These are phyloP conservation scores for Albugo candida DNA, from an alignment of 352 stramenopile genomes.

Conservation along the genomic window DNA sequence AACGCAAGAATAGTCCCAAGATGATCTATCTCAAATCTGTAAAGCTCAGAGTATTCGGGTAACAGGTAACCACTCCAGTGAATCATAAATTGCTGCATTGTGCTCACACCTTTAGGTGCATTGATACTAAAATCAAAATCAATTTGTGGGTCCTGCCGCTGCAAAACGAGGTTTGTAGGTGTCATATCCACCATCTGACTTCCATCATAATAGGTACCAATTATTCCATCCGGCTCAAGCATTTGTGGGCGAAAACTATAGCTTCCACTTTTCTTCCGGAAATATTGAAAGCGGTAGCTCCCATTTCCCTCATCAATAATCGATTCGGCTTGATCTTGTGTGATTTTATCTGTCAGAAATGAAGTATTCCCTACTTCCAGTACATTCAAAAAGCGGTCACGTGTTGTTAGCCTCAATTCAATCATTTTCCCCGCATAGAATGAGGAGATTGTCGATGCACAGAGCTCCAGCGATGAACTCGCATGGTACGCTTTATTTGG, in stretches of 20 bases:
- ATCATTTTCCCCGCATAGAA: conserved; percentile 18
- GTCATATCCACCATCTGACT: conserved; percentile 9
- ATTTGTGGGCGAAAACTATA: conserved; percentile 27
- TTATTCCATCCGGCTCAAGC: conserved; percentile 28
- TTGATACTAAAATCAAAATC: conserved; percentile 27
- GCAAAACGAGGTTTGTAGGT: conserved; percentile 9
- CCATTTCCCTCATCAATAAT: conserved; percentile 17
- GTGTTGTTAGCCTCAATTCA: conserved; percentile 17
- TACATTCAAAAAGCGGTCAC: conserved; percentile 25
- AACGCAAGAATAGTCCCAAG: conserved; percentile 15
- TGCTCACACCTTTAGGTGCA: conserved; percentile 15
- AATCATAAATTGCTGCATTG: conserved; percentile 30
- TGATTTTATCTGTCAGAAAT: conserved; percentile 18
- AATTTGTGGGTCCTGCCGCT: conserved; percentile 18
- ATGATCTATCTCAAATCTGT: conserved; percentile 24
- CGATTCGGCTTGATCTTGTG: conserved; percentile 8
- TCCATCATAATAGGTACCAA: conserved; percentile 22
- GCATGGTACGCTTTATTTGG: conserved; percentile 16
- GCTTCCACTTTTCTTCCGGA: conserved; percentile 6
- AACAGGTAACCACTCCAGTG: conserved; percentile 31
- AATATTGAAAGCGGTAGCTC: conserved; percentile 20
- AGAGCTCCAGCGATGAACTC: conserved; percentile 31
- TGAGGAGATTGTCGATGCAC: conserved; percentile 12
- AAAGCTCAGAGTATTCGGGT: conserved; percentile 28
- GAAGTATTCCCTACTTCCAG: conserved; percentile 27